Conservation (phyloP, 441 rosid genomes). For the Rhodomyrtus psidioides region DNA sequence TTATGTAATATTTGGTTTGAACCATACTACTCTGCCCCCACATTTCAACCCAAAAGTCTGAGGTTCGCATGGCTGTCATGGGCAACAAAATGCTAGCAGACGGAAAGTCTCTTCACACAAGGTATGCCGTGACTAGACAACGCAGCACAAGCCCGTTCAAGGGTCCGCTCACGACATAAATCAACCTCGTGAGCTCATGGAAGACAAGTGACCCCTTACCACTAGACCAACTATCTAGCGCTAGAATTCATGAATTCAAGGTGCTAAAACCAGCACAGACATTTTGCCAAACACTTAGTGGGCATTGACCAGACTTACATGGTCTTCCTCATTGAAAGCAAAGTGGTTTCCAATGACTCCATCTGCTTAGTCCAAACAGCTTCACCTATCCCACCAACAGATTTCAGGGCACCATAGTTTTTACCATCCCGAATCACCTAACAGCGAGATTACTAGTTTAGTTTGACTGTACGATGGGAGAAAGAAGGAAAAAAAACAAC, state of each 20-base stretch:
- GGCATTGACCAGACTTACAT: neutral
- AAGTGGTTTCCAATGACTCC: constrained; percentile 4
- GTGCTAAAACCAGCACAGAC: neutral
- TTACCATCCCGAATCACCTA: constrained; percentile 6
- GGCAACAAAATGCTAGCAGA: neutral
- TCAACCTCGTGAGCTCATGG: neutral
- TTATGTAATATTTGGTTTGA: neutral
- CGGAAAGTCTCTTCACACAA: neutral
- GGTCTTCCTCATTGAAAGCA: constrained; percentile 7
- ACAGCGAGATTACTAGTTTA: neutral
- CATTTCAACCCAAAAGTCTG: neutral
- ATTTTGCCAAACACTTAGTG: neutral
- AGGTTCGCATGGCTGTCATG: neutral
- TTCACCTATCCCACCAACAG: constrained; percentile 40
- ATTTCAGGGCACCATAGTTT: constrained; percentile 42
- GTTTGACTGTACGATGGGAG: neutral
- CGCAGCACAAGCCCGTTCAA: neutral
- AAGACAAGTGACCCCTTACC: neutral
- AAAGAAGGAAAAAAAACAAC: fast-evolving
- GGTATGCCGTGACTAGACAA: neutral
- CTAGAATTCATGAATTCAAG: neutral
- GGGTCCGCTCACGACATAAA: neutral
- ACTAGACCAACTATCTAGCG: neutral
- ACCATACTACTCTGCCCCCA: neutral
- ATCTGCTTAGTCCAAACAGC: constrained; percentile 40